Evolutionary conservation across 2,329 filamentous ascomycete genomes (phyloP).

Genomic region (Stagonosporopsis vannaccii): DNA sequence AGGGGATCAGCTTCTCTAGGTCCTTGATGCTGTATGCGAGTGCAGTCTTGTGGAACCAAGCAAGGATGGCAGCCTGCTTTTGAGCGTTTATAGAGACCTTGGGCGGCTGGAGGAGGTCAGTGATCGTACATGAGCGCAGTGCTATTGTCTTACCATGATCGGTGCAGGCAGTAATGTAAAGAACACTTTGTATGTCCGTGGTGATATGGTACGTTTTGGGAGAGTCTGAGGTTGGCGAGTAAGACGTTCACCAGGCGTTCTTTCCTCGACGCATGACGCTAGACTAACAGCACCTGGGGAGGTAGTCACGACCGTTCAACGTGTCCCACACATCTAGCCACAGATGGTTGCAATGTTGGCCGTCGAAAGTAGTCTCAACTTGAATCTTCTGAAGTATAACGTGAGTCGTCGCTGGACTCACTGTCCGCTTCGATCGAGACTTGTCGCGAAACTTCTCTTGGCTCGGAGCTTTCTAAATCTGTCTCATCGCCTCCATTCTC

Average conservation of each 20-base stretch:
- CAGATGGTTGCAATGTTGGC: too few relatives aligned
- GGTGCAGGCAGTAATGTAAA: not conserved
- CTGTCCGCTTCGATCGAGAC: not conserved
- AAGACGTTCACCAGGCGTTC: slow-evolving; percentile 8
- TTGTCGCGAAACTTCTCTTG: not conserved
- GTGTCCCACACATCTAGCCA: not conserved
- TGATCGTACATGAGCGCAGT: not conserved
- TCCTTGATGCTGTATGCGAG: slow-evolving; percentile 72
- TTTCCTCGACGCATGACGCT: slow-evolving; percentile 21
- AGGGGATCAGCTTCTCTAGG: slow-evolving; percentile 69
- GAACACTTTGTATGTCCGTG: not conserved
- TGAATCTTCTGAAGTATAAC: slow-evolving; percentile 20
- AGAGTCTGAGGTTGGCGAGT: not conserved
- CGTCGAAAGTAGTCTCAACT: not conserved
- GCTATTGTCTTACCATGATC: slow-evolving; percentile 17
- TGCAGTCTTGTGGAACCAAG: slow-evolving; percentile 66
- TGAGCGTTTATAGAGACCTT: slow-evolving; percentile 64
- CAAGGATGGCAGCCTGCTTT: slow-evolving; percentile 65
- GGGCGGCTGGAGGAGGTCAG: slow-evolving; percentile 52
- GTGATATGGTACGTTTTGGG: not conserved
- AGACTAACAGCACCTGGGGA: slow-evolving; percentile 10
- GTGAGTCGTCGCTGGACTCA: slow-evolving; percentile 16
- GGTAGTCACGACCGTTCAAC: slow-evolving; percentile 19
- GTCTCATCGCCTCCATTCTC: slow-evolving; percentile 2
- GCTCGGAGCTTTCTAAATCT: not conserved